phyloP scores from a whole-genome alignment of 768 basidiomycete species.

The Scleroderma bovista region DNA sequence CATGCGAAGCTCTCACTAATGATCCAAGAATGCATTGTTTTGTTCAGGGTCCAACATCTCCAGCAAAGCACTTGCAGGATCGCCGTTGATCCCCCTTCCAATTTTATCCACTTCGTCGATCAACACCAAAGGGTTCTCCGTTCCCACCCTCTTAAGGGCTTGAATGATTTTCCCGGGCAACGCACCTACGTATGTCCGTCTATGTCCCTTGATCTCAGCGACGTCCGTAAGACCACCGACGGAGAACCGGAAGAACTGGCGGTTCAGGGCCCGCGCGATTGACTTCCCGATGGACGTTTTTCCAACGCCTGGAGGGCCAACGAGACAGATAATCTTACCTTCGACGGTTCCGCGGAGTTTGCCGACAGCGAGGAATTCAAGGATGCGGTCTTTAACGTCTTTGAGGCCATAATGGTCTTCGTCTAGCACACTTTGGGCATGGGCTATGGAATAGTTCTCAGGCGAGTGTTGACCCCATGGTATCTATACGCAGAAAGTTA shows the following conservation, averaged over 20 bases:
- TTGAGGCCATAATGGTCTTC: constrained; percentile 92
- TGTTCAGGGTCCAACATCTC: constrained; percentile 97
- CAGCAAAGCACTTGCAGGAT: constrained; percentile 84
- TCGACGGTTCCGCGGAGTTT: constrained; percentile 92
- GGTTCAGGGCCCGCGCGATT: constrained; percentile 82
- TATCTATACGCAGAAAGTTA: constrained; percentile 42
- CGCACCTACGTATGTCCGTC: constrained; percentile 94
- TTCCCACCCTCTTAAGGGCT: constrained; percentile 87
- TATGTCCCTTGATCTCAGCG: constrained; percentile 97
- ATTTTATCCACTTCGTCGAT: constrained; percentile 98
- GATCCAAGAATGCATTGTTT: constrained; percentile 90
- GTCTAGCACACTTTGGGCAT: constrained; percentile 80
- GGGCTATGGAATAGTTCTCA: constrained; percentile 86
- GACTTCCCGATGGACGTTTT: constrained; percentile 96
- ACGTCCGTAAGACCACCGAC: constrained; percentile 97
- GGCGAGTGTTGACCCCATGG: constrained; percentile 95
- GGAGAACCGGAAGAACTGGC: constrained; percentile 95
- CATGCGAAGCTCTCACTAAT: constrained; percentile 62
- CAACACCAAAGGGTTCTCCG: constrained; percentile 89
- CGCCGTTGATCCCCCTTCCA: constrained; percentile 84
- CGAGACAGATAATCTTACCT: constrained; percentile 96
- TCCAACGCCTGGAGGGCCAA: constrained; percentile 95
- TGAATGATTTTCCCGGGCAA: constrained; percentile 95
- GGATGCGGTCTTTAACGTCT: constrained; percentile 89
- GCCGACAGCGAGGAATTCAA: constrained; percentile 94